A percentile compares a stretch with the other conserved stretches of the same genome.
Conservation (phyloP, 192 early-diverging fungal genomes). For the Umbelopsis sp. region DNA sequence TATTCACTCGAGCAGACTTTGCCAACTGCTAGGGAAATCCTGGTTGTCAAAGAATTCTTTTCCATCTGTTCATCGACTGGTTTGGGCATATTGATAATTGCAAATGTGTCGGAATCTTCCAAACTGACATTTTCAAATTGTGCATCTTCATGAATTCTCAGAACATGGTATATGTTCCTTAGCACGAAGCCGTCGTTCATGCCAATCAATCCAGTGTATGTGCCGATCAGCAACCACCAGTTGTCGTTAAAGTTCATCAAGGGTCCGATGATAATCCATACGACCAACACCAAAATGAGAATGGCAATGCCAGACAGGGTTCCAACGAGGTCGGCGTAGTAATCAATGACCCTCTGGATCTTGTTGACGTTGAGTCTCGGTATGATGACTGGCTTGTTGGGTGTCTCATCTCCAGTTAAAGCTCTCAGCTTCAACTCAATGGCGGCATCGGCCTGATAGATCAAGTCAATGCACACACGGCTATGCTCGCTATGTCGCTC, state of each 20-base stretch:
- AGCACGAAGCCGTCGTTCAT: constrained; percentile 24
- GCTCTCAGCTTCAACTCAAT: constrained; percentile 15
- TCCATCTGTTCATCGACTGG: background rate
- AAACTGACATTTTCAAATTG: constrained; percentile 17
- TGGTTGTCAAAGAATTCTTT: background rate
- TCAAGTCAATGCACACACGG: background rate
- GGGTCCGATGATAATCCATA: constrained; percentile 16
- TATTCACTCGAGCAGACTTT: constrained; percentile 3
- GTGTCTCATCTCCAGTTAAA: constrained; percentile 5
- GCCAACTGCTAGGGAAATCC: background rate
- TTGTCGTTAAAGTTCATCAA: constrained; percentile 16
- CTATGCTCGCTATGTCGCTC: constrained; percentile 21
- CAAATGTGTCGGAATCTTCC: background rate
- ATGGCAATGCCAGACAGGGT: constrained; percentile 18
- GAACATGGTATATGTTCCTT: constrained; percentile 21
- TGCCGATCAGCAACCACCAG: constrained; percentile 31
- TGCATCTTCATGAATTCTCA: background rate
- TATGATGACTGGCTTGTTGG: constrained; percentile 14
- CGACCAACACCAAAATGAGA: background rate
- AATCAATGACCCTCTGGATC: constrained; percentile 17
- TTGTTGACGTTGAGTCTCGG: background rate
- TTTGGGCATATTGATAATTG: constrained; percentile 3
- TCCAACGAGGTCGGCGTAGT: constrained; percentile 23
- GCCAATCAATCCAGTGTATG: constrained; percentile 28
- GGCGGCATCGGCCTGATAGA: constrained; percentile 13